A percentile compares a stretch with the other conserved stretches of the same genome.
Conservation (phyloP, 495 filamentous ascomycete genomes). For the Achaetomiella virescens region DNA sequence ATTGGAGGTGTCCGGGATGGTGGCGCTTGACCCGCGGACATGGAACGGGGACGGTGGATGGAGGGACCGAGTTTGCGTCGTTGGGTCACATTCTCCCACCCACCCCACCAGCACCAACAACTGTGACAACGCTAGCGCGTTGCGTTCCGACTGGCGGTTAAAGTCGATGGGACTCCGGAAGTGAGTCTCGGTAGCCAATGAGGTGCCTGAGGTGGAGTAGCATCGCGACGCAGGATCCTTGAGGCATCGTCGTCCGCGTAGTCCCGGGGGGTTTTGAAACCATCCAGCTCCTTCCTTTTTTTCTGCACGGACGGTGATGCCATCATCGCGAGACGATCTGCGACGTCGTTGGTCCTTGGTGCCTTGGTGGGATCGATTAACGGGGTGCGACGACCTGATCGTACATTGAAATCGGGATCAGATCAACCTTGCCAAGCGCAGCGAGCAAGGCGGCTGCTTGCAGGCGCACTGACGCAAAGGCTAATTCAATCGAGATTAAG, state of each 20-base stretch:
- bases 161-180: too few relatives aligned
- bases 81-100: background rate
- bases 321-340: too few relatives aligned
- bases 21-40: constrained; percentile 7
- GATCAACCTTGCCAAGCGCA: background rate
- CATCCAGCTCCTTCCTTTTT: too few relatives aligned
- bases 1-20: background rate
- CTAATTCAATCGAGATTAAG: background rate
- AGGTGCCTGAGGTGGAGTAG: too few relatives aligned
- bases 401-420: background rate
- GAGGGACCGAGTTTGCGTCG: background rate
- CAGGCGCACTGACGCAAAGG: background rate
- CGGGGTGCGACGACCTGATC: background rate
- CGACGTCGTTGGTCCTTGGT: background rate
- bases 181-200: too few relatives aligned
- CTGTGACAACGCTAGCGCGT: background rate
- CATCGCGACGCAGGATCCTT: too few relatives aligned
- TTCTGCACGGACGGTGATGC: too few relatives aligned
- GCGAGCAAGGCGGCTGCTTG: background rate
- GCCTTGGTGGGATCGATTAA: background rate
- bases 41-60: constrained; percentile 6
- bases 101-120: background rate
- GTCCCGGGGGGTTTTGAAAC: too few relatives aligned
- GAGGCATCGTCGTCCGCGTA: too few relatives aligned
- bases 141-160: background rate